These are phyloP conservation scores for Extremus antarcticus DNA, from an alignment of 495 filamentous ascomycete species.

Conservation along the genomic window DNA sequence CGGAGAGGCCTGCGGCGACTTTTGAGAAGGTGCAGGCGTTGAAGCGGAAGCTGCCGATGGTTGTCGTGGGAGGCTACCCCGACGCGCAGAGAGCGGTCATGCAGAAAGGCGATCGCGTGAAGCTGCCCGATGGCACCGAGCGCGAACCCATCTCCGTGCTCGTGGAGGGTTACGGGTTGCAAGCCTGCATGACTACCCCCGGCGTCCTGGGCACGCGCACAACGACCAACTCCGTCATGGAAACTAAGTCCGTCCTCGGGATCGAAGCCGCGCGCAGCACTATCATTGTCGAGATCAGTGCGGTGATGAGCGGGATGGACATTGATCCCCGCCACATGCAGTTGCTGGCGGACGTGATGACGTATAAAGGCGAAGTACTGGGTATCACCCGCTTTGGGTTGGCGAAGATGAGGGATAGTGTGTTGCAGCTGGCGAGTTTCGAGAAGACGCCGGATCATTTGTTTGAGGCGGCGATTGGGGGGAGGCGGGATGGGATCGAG, in stretches of 20 bases:
- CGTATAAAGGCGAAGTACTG: constrained; percentile 94
- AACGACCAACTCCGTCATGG: constrained; percentile 79
- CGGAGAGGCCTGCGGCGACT: constrained; percentile 45
- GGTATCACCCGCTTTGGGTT: constrained; percentile 95
- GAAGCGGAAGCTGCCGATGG: constrained; percentile 65
- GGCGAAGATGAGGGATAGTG: constrained; percentile 91
- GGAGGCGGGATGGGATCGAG: constrained; percentile 79
- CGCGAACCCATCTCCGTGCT: constrained; percentile 42
- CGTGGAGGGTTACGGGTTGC: constrained; percentile 89
- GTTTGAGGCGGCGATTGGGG: constrained; percentile 84
- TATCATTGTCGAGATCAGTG: constrained; percentile 67
- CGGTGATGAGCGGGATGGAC: constrained; percentile 83
- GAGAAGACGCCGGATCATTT: constrained; percentile 98
- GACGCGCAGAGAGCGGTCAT: constrained; percentile 82
- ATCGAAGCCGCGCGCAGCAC: constrained; percentile 87
- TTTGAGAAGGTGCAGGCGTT: constrained; percentile 73
- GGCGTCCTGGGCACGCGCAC: constrained; percentile 68
- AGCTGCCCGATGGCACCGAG: constrained; percentile 41
- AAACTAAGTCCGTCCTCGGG: constrained; percentile 81
- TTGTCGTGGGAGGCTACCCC: constrained; percentile 78
- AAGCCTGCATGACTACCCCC: constrained; percentile 79
- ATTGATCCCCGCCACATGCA: constrained; percentile 99
- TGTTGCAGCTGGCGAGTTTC: constrained; percentile 90
- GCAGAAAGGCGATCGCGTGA: constrained; percentile 50
- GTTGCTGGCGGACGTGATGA: constrained; percentile 97